Evolutionary conservation across 352 stramenopile genomes (phyloP).

Genomic region (Globisporangium irregulare): DNA sequence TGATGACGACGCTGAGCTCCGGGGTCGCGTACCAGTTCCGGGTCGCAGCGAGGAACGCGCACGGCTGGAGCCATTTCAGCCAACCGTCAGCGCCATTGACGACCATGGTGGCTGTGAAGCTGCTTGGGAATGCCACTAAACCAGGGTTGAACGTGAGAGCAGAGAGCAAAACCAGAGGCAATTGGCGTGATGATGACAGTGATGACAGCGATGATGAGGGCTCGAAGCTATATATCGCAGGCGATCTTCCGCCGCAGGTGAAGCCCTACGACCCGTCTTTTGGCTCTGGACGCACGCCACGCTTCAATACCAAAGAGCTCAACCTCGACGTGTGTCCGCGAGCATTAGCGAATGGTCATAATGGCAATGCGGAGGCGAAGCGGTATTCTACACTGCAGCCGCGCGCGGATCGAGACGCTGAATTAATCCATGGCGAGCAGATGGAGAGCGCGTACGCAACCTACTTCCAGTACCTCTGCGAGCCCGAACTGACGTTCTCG

Average conservation of each 20-base stretch:
- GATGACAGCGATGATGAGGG: not conserved
- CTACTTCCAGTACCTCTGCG: slow-evolving; percentile 49
- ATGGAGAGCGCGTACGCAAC: slow-evolving; percentile 71
- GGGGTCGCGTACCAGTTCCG: slow-evolving; percentile 85
- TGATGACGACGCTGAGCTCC: slow-evolving; percentile 65
- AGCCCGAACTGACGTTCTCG: slow-evolving; percentile 71
- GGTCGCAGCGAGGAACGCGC: slow-evolving; percentile 59
- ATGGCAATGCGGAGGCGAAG: slow-evolving; percentile 22
- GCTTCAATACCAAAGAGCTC: slow-evolving; percentile 46
- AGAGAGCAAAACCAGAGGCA: not conserved
- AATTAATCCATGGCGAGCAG: slow-evolving; percentile 58
- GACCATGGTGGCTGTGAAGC: slow-evolving; percentile 35
- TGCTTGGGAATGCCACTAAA: not conserved
- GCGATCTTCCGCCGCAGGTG: slow-evolving; percentile 40
- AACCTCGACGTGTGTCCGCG: slow-evolving; percentile 43
- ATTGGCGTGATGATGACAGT: not conserved
- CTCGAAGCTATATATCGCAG: slow-evolving; percentile 26
- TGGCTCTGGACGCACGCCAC: slow-evolving; percentile 58
- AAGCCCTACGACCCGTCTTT: slow-evolving; percentile 51
- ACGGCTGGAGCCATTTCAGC: slow-evolving; percentile 71
- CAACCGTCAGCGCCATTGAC: slow-evolving; percentile 53
- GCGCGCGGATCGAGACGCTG: slow-evolving; percentile 42
- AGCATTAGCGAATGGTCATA: slow-evolving; percentile 3
- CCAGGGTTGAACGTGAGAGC: not conserved
- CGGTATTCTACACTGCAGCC: slow-evolving; percentile 34